phyloP scores from a whole-genome alignment of 495 filamentous ascomycete genomes.

The Aspergillus kassunensis region DNA sequence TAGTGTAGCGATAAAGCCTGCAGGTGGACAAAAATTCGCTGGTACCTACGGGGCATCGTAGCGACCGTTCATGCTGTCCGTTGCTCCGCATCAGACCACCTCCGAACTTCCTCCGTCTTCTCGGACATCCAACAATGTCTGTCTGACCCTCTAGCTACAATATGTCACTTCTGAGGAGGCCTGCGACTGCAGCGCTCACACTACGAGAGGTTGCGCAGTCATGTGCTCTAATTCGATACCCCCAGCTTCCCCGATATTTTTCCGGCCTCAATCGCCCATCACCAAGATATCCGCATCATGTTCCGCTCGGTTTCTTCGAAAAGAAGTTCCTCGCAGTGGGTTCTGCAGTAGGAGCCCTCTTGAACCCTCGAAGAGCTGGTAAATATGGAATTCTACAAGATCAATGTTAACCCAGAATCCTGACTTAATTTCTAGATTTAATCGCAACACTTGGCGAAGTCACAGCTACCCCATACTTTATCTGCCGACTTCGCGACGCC shows the following conservation, averaged over 20 bases:
- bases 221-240: slow-evolving; percentile 2
- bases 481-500: slow-evolving; percentile 81
- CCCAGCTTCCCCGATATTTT: slow-evolving; percentile 46
- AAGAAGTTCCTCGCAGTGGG: slow-evolving; percentile 73
- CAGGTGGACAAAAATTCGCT: no score
- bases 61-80: slow-evolving; percentile 18
- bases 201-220: slow-evolving; percentile 17
- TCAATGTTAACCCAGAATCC: neutral
- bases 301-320: slow-evolving; percentile 79
- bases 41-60: slow-evolving; percentile 22
- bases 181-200: slow-evolving; percentile 14
- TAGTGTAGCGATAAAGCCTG: no score
- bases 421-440: slow-evolving; percentile 58
- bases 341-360: slow-evolving; percentile 72
- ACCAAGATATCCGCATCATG: slow-evolving; percentile 76
- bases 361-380: slow-evolving; percentile 77
- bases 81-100: slow-evolving; percentile 28
- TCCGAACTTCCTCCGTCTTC: neutral
- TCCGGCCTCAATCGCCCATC: slow-evolving; percentile 76
- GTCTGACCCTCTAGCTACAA: slow-evolving; percentile 9
- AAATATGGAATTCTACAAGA: slow-evolving; percentile 14
- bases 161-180: slow-evolving; percentile 33
- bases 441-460: slow-evolving; percentile 92
- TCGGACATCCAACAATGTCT: slow-evolving; percentile 8
- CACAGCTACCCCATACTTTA: slow-evolving; percentile 92